These are phyloP conservation scores for Neofusicoccum parvum DNA, from an alignment of 2,329 filamentous ascomycete genomes.

Conservation along the genomic window DNA sequence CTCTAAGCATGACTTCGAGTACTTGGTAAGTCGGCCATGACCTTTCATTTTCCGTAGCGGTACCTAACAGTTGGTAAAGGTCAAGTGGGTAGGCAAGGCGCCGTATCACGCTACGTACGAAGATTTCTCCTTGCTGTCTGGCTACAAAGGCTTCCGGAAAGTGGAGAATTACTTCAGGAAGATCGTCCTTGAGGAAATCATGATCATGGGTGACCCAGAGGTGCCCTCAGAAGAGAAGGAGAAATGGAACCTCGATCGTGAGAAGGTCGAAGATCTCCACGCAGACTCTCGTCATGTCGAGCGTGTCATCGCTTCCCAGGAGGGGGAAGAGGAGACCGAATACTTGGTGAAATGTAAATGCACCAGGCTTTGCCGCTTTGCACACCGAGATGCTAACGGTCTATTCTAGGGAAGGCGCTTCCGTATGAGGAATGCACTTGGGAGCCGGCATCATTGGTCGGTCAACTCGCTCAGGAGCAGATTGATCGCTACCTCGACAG, in stretches of 20 bases:
- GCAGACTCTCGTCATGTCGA: constrained; percentile 92
- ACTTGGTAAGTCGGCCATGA: constrained; percentile 50
- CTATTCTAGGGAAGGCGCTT: constrained; percentile 68
- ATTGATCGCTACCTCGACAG: constrained; percentile 91
- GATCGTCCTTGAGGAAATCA: constrained; percentile 76
- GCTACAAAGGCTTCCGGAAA: constrained; percentile 82
- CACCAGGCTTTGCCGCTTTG: constrained; percentile 21
- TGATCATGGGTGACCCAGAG: constrained; percentile 68
- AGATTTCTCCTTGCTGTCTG: constrained; percentile 69
- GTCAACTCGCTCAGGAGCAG: constrained; percentile 77
- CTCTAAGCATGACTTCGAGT: constrained; percentile 81
- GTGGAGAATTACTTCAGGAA: constrained; percentile 95
- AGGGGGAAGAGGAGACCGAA: constrained; percentile 78
- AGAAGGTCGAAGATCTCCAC: constrained; percentile 84
- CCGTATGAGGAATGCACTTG: constrained; percentile 95
- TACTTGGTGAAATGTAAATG: constrained; percentile 86
- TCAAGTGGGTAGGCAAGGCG: constrained; percentile 97
- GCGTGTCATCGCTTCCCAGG: constrained; percentile 81
- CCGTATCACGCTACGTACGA: constrained; percentile 98
- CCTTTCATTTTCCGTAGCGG: neutral
- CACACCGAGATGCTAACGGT: constrained; percentile 29
- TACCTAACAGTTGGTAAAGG: constrained; percentile 49
- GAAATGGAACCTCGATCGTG: constrained; percentile 92
- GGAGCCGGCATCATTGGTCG: constrained; percentile 78
- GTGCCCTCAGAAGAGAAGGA: constrained; percentile 83